These are phyloP conservation scores for Suhomyces chickasaworum DNA, from an alignment of 1,139 yeast species.

Conservation along the genomic window DNA sequence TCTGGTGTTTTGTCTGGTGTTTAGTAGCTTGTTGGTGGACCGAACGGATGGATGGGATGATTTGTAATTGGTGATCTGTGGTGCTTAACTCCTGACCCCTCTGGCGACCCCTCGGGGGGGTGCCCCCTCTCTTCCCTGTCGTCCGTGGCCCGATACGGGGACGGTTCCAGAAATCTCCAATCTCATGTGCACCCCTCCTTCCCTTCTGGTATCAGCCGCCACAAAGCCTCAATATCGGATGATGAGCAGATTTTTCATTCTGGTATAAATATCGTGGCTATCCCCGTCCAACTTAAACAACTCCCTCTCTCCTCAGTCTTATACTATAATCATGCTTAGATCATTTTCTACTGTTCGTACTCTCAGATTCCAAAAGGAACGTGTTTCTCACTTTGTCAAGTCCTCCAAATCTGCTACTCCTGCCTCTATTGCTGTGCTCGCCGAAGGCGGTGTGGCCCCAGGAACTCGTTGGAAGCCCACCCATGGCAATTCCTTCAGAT, in stretches of 20 bases:
- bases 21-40: too few species aligned
- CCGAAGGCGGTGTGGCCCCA: constrained; percentile 15
- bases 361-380: constrained; percentile 27
- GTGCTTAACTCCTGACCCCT: too few species aligned
- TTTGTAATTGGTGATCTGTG: too few species aligned
- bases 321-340: constrained; percentile 12
- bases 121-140: neutral
- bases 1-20: too few species aligned
- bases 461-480: constrained; percentile 40
- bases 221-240: neutral
- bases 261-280: constrained; percentile 5
- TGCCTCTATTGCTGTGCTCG: constrained; percentile 13
- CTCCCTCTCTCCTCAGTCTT: neutral
- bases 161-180: neutral
- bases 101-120: too few species aligned
- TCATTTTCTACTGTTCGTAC: constrained; percentile 18
- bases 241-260: constrained; percentile 2
- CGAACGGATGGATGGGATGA: too few species aligned
- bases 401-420: constrained; percentile 23
- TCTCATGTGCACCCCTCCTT: neutral
- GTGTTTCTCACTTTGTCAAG: constrained; percentile 27
- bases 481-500: constrained; percentile 45
- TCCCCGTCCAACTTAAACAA: neutral
- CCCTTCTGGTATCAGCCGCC: neutral
- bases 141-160: constrained; percentile 1